Conservation (phyloP, 106 monocot genomes). For the Apostasia ramifera region DNA sequence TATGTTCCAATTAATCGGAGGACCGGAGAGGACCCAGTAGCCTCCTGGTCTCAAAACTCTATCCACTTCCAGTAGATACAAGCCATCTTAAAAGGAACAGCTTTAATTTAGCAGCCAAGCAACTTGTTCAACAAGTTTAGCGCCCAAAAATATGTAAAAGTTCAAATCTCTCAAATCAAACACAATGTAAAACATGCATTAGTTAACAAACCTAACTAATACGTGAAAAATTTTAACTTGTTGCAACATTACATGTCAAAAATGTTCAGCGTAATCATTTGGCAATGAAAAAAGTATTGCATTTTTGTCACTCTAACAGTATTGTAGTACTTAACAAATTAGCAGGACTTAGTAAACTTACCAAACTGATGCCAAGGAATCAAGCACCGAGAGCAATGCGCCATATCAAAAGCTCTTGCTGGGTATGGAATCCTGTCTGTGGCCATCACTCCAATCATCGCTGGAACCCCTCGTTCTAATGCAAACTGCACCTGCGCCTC, state of each 20-base stretch:
- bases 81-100: constrained; percentile 13
- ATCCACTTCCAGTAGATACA: constrained; percentile 27
- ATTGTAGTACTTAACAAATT: too few species aligned
- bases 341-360: neutral
- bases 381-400: constrained; percentile 49
- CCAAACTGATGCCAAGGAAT: constrained; percentile 34
- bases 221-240: neutral
- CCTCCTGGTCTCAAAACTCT: constrained; percentile 27
- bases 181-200: neutral
- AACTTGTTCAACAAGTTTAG: neutral
- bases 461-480: constrained; percentile 43
- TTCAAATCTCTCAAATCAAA: neutral
- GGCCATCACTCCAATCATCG: constrained; percentile 41
- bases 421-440: constrained; percentile 40
- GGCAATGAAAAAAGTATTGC: too few species aligned
- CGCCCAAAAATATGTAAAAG: neutral
- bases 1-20: constrained; percentile 29
- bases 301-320: too few species aligned
- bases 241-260: too few species aligned
- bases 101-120: neutral
- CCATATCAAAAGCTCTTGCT: constrained; percentile 44
- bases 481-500: constrained; percentile 56
- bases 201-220: neutral
- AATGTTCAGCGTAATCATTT: too few species aligned
- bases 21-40: constrained; percentile 32